These are phyloP conservation scores for Plenodomus lindquistii DNA, from an alignment of 2,329 filamentous ascomycete genomes.

Conservation along the genomic window DNA sequence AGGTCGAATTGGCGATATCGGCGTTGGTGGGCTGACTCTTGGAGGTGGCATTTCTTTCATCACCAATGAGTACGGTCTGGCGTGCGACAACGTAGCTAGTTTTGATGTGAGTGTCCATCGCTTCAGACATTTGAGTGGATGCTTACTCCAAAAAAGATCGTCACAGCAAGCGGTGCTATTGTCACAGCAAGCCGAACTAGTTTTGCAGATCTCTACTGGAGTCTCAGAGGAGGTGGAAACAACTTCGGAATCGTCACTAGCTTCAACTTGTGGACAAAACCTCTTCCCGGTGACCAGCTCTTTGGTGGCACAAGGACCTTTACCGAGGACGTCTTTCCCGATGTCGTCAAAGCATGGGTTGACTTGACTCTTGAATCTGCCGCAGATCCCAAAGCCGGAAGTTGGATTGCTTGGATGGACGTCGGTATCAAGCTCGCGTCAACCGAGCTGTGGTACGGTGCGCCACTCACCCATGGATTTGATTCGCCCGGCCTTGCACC, in stretches of 20 bases:
- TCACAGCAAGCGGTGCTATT: too few species aligned
- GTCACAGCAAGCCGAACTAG: conserved; percentile 18
- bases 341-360: conserved; percentile 17
- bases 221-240: conserved; percentile 41
- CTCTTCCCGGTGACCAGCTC: conserved; percentile 11
- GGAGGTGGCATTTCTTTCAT: too few species aligned
- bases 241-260: conserved; percentile 42
- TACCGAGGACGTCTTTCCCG: conserved; percentile 10
- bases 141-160: too few species aligned
- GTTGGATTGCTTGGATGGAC: conserved; percentile 29
- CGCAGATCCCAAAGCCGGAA: conserved; percentile 29
- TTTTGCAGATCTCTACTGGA: conserved; percentile 46
- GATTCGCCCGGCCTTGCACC: conserved; percentile 13
- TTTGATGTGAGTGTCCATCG: too few species aligned
- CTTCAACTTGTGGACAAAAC: conserved; percentile 26
- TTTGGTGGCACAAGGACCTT: conserved; percentile 14
- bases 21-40: conserved; percentile 37
- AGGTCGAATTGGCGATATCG: conserved; percentile 35
- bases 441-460: conserved; percentile 21
- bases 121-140: too few species aligned
- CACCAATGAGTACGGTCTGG: too few species aligned
- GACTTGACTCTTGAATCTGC: conserved; percentile 5
- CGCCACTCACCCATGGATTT: conserved; percentile 13
- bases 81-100: too few species aligned
- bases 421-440: conserved; percentile 5